Conservation (phyloP, 345 rosid species). For the Anacardium occidentale region DNA sequence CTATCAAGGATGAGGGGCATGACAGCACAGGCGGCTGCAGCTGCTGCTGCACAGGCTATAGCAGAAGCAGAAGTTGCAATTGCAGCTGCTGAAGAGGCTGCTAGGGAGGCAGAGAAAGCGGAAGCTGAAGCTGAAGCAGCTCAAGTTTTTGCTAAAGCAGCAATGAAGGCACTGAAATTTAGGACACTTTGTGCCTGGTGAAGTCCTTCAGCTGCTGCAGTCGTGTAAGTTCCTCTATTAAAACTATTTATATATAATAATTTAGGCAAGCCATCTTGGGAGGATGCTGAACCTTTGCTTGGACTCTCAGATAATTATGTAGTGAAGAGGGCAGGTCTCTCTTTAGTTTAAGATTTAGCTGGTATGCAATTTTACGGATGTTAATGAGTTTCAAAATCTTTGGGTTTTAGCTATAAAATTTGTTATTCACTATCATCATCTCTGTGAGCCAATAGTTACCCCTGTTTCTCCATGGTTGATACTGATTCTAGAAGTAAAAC, state of each 20-base stretch:
- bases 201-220: constrained; percentile 20
- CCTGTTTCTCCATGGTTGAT: background rate
- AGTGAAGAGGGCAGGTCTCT: background rate
- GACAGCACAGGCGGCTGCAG: constrained; percentile 92
- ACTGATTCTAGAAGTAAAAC: background rate
- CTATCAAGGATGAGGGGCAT: constrained; percentile 64
- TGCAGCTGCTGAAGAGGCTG: constrained; percentile 94
- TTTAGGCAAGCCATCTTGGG: background rate
- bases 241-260: background rate
- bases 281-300: constrained; percentile 5
- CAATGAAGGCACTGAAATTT: constrained; percentile 62
- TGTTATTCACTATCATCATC: constrained; percentile 1
- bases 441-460: background rate
- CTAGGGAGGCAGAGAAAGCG: constrained; percentile 89
- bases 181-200: constrained; percentile 49
- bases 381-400: constrained; percentile 13
- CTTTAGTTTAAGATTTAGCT: background rate
- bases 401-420: background rate
- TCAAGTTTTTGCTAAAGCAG: constrained; percentile 75
- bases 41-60: constrained; percentile 88
- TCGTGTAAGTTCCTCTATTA: background rate
- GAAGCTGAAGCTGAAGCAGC: constrained; percentile 99
- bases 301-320: constrained; percentile 6
- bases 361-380: background rate
- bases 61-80: constrained; percentile 95